Evolutionary conservation across 83 land plant species (phyloP), one percentile per base, ranked within the genome.

Genomic region (Isoetes engelmannii): DNA sequence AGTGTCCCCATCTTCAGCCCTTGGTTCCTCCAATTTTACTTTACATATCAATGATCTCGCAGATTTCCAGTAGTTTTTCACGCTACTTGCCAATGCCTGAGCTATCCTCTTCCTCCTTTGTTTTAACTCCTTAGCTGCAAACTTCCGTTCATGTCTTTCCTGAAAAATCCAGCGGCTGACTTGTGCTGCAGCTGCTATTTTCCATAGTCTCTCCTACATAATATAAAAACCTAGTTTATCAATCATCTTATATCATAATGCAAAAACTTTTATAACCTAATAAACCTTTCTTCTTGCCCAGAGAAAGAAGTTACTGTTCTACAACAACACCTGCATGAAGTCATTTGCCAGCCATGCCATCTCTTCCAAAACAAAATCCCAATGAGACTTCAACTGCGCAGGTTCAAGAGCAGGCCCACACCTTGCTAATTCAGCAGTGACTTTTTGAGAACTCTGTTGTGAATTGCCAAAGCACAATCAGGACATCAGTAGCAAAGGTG

Each of bases 261-360:
- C 37, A 28, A 2, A 28, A 0, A 28, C 2, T 28, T 28, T 2
- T 28, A 28, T 28, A 28, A 28, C 37, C 37, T 28, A 28, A 28
- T 28, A 28, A 2, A 28, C 0, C 37, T 28, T 28, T 28, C 37
- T 3, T 51, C 55, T 51, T 51, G 13, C 8, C 41, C 37, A 19
- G 19, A 58, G 37, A 58, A 58, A 51, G 15, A 15, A 12, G 55
- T 12, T 51, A 51, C 1, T 51, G 15, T 12, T 12, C 55, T 51
- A 51, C 55, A 12, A 15, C 13, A 51, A 53, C 53, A 85, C 98
- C 96, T 93, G 90, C 68, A 84, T 81, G 69, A 90, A 87, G 74
- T 93, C 98, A 83, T 93, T 93, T 18, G 98, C 98, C 74, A 93
- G 46, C 96, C 98, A 93, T 18, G 85, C 73, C 92, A 90, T 90